A percentile compares a stretch with the other conserved stretches of the same genome.
phyloP scores from a whole-genome alignment of 2,329 filamentous ascomycete genomes.

The Aspergillus terreus region DNA sequence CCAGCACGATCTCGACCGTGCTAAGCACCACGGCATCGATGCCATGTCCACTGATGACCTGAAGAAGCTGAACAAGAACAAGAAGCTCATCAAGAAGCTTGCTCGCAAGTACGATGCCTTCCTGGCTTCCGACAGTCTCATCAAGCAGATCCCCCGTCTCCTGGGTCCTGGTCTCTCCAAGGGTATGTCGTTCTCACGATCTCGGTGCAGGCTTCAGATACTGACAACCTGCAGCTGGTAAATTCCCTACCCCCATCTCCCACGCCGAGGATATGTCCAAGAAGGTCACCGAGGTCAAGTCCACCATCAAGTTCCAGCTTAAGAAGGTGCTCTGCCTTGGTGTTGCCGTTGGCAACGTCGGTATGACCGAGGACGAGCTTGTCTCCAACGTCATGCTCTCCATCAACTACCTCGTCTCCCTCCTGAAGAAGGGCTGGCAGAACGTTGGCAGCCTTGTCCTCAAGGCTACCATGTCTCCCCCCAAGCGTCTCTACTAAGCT shows the following conservation, averaged over 20 bases:
- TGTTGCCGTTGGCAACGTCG: slow-evolving; percentile 98
- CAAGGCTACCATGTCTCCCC: slow-evolving; percentile 99
- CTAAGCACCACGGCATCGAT: slow-evolving; percentile 97
- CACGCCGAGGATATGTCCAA: slow-evolving; percentile 88
- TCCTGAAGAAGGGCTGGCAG: slow-evolving; percentile 99
- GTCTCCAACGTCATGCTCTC: slow-evolving; percentile 99
- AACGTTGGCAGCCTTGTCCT: slow-evolving; percentile 99
- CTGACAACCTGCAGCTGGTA: slow-evolving; percentile 68
- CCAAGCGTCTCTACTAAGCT: slow-evolving; percentile 91
- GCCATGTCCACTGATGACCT: slow-evolving; percentile 98
- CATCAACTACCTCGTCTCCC: slow-evolving; percentile 99
- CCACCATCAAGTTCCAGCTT: slow-evolving; percentile 99
- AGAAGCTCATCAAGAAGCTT: slow-evolving; percentile 99
- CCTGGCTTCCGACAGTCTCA: slow-evolving; percentile 91
- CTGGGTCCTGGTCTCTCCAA: slow-evolving; percentile 97
- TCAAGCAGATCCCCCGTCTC: slow-evolving; percentile 99
- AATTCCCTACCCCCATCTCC: slow-evolving; percentile 98
- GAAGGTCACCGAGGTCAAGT: slow-evolving; percentile 99
- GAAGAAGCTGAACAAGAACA: slow-evolving; percentile 99
- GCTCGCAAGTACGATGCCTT: slow-evolving; percentile 99
- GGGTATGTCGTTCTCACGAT: slow-evolving; percentile 53
- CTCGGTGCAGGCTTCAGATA: neutral
- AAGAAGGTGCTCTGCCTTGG: slow-evolving; percentile 99
- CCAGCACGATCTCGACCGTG: slow-evolving; percentile 99
- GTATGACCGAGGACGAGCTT: slow-evolving; percentile 93